Percentiles rank a stretch among this genome's conserved stretches.
These are phyloP conservation scores for Colletotrichum sp. DNA, from an alignment of 2,329 filamentous ascomycete genomes.

Conservation along the genomic window DNA sequence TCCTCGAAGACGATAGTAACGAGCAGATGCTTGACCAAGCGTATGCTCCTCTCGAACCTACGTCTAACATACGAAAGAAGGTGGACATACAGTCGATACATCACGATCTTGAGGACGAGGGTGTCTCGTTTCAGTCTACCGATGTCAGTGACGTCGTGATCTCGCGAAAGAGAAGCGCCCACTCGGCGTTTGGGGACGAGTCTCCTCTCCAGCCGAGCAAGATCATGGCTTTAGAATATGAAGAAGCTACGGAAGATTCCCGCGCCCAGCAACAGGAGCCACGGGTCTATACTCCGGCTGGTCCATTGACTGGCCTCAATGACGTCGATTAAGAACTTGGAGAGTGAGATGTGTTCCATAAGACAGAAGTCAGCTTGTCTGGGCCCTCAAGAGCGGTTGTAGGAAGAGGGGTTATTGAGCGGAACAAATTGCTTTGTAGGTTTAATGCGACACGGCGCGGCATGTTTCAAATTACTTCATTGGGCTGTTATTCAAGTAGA, in stretches of 20 bases:
- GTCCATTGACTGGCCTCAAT: neutral
- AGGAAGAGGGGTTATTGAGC: neutral
- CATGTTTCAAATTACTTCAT: neutral
- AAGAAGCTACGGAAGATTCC: neutral
- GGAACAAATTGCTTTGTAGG: neutral
- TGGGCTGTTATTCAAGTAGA: neutral
- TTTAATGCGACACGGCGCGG: neutral
- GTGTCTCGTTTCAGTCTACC: neutral
- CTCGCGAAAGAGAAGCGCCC: neutral
- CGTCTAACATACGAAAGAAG: neutral
- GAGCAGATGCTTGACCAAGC: neutral
- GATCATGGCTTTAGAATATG: neutral
- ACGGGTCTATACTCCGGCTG: neutral
- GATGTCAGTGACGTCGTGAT: neutral
- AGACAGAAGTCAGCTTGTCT: neutral
- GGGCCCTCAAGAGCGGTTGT: neutral
- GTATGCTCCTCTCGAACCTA: neutral
- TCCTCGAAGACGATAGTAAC: neutral
- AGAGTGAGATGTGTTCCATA: neutral
- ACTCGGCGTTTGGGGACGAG: neutral
- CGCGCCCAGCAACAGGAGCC: neutral
- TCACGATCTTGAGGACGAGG: neutral
- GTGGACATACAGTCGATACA: neutral
- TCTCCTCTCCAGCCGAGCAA: neutral
- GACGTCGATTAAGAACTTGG: neutral